phyloP scores from a whole-genome alignment of 1,284 basidiomycete species.

The Irpex sp. region DNA sequence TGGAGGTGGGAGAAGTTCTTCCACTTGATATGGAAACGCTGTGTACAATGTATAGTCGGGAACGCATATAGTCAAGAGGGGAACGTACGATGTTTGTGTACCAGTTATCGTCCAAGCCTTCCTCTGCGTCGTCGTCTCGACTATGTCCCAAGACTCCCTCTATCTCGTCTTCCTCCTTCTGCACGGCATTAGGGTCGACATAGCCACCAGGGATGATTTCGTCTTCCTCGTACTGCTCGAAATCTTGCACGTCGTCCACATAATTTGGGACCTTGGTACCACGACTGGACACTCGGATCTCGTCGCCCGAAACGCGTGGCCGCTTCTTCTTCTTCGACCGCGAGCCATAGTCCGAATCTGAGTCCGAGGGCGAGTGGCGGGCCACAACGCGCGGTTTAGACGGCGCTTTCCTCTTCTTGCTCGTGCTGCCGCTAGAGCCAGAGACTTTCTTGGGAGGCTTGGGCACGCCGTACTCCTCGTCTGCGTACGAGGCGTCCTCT shows the following conservation, averaged over 20 bases:
- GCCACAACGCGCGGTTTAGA: constrained; percentile 62
- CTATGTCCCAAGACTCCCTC: constrained; percentile 82
- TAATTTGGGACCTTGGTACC: constrained; percentile 85
- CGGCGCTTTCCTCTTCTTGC: constrained; percentile 61
- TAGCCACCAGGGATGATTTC: constrained; percentile 49
- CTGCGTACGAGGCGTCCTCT: constrained; percentile 73
- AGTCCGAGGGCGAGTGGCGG: constrained; percentile 60
- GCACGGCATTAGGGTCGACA: constrained; percentile 42
- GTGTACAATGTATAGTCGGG: constrained; percentile 13
- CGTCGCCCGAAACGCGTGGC: constrained; percentile 52
- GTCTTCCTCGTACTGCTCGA: constrained; percentile 77
- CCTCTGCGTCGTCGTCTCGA: constrained; percentile 76
- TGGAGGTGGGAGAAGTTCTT: constrained; percentile 92
- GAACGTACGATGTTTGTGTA: constrained; percentile 77
- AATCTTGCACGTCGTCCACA: constrained; percentile 79
- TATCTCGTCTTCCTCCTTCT: constrained; percentile 83
- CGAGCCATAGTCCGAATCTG: constrained; percentile 85
- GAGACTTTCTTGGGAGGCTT: constrained; percentile 50
- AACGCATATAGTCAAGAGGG: constrained; percentile 16
- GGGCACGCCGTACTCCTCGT: constrained; percentile 58
- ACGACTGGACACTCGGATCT: constrained; percentile 78
- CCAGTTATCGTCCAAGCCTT: constrained; percentile 78
- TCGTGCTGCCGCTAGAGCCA: constrained; percentile 23
- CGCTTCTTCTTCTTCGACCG: constrained; percentile 87
- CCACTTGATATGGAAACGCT: constrained; percentile 98